These are phyloP conservation scores for Aspergillus bridgeri DNA, from an alignment of 495 filamentous ascomycete genomes.

Conservation along the genomic window DNA sequence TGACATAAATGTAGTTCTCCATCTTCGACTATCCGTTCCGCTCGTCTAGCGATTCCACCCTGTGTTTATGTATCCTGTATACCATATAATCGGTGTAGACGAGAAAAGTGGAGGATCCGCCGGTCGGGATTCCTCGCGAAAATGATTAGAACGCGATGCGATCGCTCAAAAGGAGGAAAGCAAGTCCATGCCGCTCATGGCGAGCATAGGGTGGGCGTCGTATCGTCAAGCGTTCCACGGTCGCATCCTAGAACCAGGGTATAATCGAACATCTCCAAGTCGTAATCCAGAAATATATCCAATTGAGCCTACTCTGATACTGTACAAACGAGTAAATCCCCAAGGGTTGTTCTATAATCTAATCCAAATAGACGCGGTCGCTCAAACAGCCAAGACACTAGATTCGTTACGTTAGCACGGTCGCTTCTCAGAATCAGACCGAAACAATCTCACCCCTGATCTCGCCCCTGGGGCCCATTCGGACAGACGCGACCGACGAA, in stretches of 20 bases:
- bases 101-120: too few relatives aligned
- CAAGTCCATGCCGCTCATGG: too few relatives aligned
- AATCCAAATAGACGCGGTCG: not conserved
- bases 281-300: not conserved
- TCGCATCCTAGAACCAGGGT: not conserved
- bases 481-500: not conserved
- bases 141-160: too few relatives aligned
- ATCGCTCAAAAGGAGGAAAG: too few relatives aligned
- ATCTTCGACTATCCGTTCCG: too few relatives aligned
- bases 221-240: too few relatives aligned
- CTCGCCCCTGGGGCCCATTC: not conserved
- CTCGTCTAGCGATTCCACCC: too few relatives aligned
- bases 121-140: too few relatives aligned
- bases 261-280: not conserved
- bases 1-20: too few relatives aligned
- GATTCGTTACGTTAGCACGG: not conserved
- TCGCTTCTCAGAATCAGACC: not conserved
- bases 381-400: not conserved
- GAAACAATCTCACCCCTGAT: not conserved
- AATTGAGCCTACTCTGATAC: not conserved
- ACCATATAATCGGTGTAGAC: too few relatives aligned
- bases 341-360: not conserved
- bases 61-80: too few relatives aligned
- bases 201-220: too few relatives aligned
- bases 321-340: not conserved